A percentile compares a stretch with the other conserved stretches of the same genome.
Evolutionary conservation across 345 rosid species (phyloP).

Genomic region (Jatropha curcas): DNA sequence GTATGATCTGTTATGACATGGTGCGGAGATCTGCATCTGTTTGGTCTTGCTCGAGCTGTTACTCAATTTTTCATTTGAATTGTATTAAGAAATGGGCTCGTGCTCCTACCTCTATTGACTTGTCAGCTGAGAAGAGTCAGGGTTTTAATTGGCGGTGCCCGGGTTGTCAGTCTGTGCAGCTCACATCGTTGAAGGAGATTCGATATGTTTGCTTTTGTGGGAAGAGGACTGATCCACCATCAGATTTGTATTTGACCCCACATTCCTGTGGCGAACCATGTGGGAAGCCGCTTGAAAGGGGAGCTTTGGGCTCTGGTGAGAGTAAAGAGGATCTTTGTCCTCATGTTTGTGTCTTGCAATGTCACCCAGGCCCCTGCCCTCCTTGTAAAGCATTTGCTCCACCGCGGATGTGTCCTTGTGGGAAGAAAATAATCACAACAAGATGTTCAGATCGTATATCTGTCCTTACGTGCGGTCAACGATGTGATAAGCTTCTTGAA

Average conservation of each 20-base stretch:
- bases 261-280: conserved; percentile 98
- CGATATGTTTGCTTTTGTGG: conserved; percentile 81
- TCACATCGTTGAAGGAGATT: conserved; percentile 69
- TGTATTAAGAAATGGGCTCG: conserved; percentile 97
- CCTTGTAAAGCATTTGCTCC: conserved; percentile 97
- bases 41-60: conserved; percentile 97
- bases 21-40: conserved; percentile 71
- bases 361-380: conserved; percentile 99
- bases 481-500: conserved; percentile 69
- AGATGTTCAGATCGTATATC: conserved; percentile 84
- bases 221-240: conserved; percentile 80
- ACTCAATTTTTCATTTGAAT: conserved; percentile 83
- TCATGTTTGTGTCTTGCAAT: conserved; percentile 91
- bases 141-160: conserved; percentile 98
- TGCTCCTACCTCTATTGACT: conserved; percentile 85
- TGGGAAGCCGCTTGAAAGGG: conserved; percentile 85
- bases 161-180: conserved; percentile 92
- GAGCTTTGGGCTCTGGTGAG: conserved; percentile 30
- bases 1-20: conserved; percentile 97
- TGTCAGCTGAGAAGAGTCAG: conserved; percentile 72
- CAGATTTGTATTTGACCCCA: conserved; percentile 91
- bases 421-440: conserved; percentile 74
- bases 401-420: conserved; percentile 76
- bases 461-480: conserved; percentile 72
- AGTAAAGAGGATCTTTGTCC: conserved; percentile 72